Percentiles rank a stretch among this genome's conserved stretches.
Conservation (phyloP, 2,329 filamentous ascomycete genomes). For the Colletotrichum sojae region DNA sequence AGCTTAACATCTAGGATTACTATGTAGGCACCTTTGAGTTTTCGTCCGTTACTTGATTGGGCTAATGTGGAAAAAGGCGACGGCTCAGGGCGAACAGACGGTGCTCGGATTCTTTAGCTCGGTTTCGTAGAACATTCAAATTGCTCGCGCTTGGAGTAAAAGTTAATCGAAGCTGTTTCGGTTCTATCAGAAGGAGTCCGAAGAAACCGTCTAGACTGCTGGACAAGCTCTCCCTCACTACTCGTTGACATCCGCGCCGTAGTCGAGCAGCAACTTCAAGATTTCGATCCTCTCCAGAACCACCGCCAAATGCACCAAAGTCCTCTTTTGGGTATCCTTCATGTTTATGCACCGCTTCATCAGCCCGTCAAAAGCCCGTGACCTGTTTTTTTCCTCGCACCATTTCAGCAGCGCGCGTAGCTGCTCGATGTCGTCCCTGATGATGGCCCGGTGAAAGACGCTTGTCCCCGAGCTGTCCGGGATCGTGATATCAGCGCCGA, state of each 20-base stretch:
- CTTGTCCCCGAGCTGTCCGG: conserved; percentile 11
- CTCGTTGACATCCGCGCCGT: conserved; percentile 17
- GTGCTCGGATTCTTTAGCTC: no score
- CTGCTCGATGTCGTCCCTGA: conserved; percentile 21
- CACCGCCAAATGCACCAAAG: conserved; percentile 24
- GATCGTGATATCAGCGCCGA: conserved; percentile 17
- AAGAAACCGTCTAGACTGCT: no score
- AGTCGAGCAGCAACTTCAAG: conserved; percentile 3
- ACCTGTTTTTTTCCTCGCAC: conserved; percentile 12
- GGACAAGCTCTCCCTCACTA: not conserved
- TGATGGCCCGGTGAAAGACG: conserved; percentile 6
- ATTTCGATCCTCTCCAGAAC: conserved; percentile 13
- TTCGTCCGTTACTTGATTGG: no score
- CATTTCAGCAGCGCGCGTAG: conserved; percentile 17
- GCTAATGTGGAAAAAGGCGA: no score
- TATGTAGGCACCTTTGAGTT: no score
- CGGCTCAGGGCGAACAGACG: no score
- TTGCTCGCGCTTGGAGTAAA: no score
- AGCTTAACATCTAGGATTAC: no score
- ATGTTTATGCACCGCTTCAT: conserved; percentile 11
- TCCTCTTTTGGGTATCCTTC: conserved; percentile 18
- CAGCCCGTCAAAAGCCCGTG: not conserved
- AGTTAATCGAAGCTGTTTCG: no score
- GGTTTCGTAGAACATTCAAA: no score
- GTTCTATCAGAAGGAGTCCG: no score